Percentiles rank a stretch among this genome's conserved stretches.
These are phyloP conservation scores for Melampsora medusae DNA, from an alignment of 1,284 basidiomycete genomes.

Conservation along the genomic window DNA sequence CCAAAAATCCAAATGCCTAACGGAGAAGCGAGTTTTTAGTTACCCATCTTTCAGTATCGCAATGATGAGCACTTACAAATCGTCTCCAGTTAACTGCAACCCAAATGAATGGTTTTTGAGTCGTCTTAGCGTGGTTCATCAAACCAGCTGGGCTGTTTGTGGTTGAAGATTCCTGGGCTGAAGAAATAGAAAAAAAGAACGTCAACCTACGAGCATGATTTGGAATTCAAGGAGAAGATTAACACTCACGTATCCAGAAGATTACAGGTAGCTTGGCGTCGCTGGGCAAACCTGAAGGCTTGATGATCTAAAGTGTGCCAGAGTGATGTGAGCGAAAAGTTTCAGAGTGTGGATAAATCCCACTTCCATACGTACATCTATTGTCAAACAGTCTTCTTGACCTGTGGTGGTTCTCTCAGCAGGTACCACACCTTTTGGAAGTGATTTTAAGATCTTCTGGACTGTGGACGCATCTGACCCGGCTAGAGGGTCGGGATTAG, in stretches of 20 bases:
- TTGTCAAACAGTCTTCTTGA: conserved; percentile 8
- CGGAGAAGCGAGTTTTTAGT: too few relatives aligned
- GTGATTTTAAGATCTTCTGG: too few relatives aligned
- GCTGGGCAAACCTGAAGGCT: neutral
- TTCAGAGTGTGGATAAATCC: neutral
- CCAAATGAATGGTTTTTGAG: neutral
- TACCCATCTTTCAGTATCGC: neutral
- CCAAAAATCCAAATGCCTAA: conserved; percentile 26
- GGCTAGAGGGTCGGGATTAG: neutral
- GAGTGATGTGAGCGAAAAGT: too few relatives aligned
- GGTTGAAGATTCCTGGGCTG: neutral
- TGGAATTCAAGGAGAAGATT: neutral
- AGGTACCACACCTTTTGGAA: too few relatives aligned
- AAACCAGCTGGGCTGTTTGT: neutral
- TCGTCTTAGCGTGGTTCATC: neutral
- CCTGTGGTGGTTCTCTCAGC: neutral
- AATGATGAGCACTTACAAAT: neutral
- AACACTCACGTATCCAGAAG: neutral
- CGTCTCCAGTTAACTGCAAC: neutral
- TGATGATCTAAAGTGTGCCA: neutral
- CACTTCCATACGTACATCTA: neutral
- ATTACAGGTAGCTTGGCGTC: neutral
- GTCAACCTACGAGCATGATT: too few relatives aligned
- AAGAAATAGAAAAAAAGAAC: neutral
- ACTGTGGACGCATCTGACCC: neutral